Conservation (phyloP, 1,284 basidiomycete species). For the Austroboletus sp. region DNA sequence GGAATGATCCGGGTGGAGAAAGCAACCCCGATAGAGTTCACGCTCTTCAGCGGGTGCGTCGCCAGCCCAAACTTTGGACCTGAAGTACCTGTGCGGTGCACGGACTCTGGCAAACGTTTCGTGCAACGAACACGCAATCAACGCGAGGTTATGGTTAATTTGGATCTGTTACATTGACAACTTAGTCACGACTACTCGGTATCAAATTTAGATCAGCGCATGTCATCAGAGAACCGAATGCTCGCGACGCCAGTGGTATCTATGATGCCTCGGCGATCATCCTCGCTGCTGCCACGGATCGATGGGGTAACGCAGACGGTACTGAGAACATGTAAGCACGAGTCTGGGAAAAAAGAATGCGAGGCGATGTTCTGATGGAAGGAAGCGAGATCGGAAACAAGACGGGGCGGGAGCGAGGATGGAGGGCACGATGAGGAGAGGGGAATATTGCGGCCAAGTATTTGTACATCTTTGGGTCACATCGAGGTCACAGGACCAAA, state of each 20-base stretch:
- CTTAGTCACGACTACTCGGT: conserved; percentile 1
- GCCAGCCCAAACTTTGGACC: too few relatives aligned
- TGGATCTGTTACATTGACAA: background rate
- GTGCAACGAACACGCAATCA: conserved; percentile 66
- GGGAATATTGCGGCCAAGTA: conserved; percentile 9
- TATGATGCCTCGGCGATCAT: conserved; percentile 57
- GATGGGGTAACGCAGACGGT: conserved; percentile 49
- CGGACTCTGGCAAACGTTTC: conserved; percentile 37
- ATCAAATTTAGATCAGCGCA: conserved; percentile 58
- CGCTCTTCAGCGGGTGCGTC: too few relatives aligned
- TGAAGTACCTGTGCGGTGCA: conserved; percentile 25
- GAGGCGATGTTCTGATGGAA: conserved; percentile 13
- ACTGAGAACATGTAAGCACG: too few relatives aligned
- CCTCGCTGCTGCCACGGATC: conserved; percentile 62
- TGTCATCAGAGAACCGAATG: conserved; percentile 73
- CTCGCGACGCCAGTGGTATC: conserved; percentile 57
- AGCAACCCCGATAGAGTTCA: too few relatives aligned
- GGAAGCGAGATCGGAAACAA: background rate
- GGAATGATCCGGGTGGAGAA: too few relatives aligned
- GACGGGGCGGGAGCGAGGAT: background rate
- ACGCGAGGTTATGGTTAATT: conserved; percentile 60
- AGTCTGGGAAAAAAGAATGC: conserved; percentile 7
- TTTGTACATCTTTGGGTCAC: conserved; percentile 35
- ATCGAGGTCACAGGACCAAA: conserved; percentile 30
- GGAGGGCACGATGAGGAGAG: background rate